A percentile compares a stretch with the other conserved stretches of the same genome.
These are phyloP conservation scores for Ulmus americana DNA, from an alignment of 331 rosid species.

Conservation along the genomic window DNA sequence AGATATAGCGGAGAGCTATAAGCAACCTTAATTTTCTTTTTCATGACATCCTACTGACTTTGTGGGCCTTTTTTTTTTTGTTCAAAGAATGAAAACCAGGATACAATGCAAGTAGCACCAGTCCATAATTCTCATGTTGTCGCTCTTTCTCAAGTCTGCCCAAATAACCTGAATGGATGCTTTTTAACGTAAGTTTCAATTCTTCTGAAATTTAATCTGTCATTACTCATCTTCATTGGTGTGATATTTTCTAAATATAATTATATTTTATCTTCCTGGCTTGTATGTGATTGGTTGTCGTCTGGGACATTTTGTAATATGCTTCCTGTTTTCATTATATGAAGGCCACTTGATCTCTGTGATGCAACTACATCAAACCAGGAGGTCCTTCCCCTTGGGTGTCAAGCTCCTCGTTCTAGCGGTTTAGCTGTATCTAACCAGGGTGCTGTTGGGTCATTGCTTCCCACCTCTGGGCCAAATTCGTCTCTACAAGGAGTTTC, in stretches of 20 bases:
- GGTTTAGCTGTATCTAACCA: slow-evolving; percentile 69
- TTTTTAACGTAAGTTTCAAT: slow-evolving; percentile 66
- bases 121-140: slow-evolving; percentile 68
- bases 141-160: slow-evolving; percentile 63
- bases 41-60: not conserved
- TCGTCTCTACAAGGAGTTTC: slow-evolving; percentile 68
- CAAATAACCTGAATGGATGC: slow-evolving; percentile 66
- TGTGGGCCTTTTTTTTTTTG: slow-evolving; percentile 11
- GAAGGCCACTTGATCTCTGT: slow-evolving; percentile 96
- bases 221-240: slow-evolving; percentile 1
- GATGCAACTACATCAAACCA: slow-evolving; percentile 61
- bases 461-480: slow-evolving; percentile 59
- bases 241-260: not conserved
- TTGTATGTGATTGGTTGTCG: slow-evolving; percentile 9
- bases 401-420: slow-evolving; percentile 67
- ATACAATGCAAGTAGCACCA: slow-evolving; percentile 49
- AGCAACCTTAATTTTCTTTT: not conserved
- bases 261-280: slow-evolving; percentile 3
- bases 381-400: slow-evolving; percentile 53
- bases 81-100: slow-evolving; percentile 71
- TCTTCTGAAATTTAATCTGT: slow-evolving; percentile 5
- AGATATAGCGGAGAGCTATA: too few species aligned
- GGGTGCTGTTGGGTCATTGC: slow-evolving; percentile 48
- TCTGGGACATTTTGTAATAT: not conserved
- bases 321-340: slow-evolving; percentile 26